Evolutionary conservation across 768 basidiomycete species (phyloP), one percentile per base, ranked within the genome.

Genomic region (Boletus sp.): DNA sequence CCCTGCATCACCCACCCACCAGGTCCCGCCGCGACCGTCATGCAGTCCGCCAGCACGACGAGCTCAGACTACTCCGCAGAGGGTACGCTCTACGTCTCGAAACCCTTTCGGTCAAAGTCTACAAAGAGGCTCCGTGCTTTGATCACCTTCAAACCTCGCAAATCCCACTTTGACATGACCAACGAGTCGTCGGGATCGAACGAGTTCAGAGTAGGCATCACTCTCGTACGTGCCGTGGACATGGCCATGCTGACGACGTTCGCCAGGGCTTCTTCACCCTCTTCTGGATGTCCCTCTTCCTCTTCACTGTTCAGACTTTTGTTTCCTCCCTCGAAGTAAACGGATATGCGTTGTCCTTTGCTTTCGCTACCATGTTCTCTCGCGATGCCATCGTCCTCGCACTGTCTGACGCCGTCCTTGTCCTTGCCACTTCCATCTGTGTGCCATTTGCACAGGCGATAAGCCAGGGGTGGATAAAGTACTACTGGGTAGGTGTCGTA

Each of bases 251-350:
- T 64, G n/a, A 64, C 47, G 18, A 18, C 32, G 9, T 49, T 55
- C 35, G 0, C 24, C 64, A 90, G 87, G 96, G 96, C 1, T 98
- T 98, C 77, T 98, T 94, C 73, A 84, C 90, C 4, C 81, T 98
- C 49, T 98, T 98, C 76, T 98, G 97, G 86, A 85, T 91, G 54
- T 87, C 87, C 20, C 83, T 95, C 61, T 94, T 91, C 64, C 81
- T 96, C 49, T 86, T 93, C 67, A 83, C 87, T 11, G 69, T 94
- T 40, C 81, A 87, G 62, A 90, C 90, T 4, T 92, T 91, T 72
- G 76, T 92, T 51, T 81, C 79, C 50, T 86, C 86, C 68, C 84
- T 89, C 61, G 88, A 94, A 68, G 78, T 80, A n/a, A 86, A 78
- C 48, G 94, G 94, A 18, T 83, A 84, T 39, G 83, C 91, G 0